Conservation (phyloP, 352 stramenopile species). For the Phytophthora multivora region DNA sequence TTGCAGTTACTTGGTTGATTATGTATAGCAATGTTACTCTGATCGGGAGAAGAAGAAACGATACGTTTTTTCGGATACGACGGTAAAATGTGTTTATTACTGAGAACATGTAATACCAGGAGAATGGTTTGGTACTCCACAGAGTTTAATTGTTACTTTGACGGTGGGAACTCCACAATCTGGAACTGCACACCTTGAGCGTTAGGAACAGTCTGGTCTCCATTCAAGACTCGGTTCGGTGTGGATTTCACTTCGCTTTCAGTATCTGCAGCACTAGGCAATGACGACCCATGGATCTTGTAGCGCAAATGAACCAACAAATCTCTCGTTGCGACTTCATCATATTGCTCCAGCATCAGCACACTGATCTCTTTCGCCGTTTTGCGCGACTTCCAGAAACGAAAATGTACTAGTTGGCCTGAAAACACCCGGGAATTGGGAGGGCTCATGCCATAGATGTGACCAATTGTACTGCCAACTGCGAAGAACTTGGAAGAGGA, state of each 20-base stretch:
- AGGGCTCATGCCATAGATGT: slow-evolving; percentile 8
- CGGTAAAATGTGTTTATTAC: not conserved
- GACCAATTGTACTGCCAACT: slow-evolving; percentile 37
- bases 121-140: slow-evolving; percentile 10
- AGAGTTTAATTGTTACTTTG: slow-evolving; percentile 16
- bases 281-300: slow-evolving; percentile 3
- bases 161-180: slow-evolving; percentile 33
- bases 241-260: not conserved
- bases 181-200: slow-evolving; percentile 29
- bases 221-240: slow-evolving; percentile 24
- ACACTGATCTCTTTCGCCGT: slow-evolving; percentile 20
- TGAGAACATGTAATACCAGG: too few species aligned
- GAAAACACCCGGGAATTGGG: slow-evolving; percentile 23
- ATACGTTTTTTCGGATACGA: not conserved
- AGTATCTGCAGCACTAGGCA: not conserved
- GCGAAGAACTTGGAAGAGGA: slow-evolving; percentile 26
- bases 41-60: too few species aligned
- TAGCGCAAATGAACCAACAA: slow-evolving; percentile 35
- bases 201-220: slow-evolving; percentile 20
- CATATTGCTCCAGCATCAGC: slow-evolving; percentile 30
- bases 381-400: slow-evolving; percentile 33
- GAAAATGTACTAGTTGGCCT: slow-evolving; percentile 36
- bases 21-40: too few species aligned
- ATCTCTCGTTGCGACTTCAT: slow-evolving; percentile 15
- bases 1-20: too few species aligned